A percentile compares a stretch with the other conserved stretches of the same genome.
Evolutionary conservation across 2,329 filamentous ascomycete genomes (phyloP).

Genomic region (Fusarium incarnatum): DNA sequence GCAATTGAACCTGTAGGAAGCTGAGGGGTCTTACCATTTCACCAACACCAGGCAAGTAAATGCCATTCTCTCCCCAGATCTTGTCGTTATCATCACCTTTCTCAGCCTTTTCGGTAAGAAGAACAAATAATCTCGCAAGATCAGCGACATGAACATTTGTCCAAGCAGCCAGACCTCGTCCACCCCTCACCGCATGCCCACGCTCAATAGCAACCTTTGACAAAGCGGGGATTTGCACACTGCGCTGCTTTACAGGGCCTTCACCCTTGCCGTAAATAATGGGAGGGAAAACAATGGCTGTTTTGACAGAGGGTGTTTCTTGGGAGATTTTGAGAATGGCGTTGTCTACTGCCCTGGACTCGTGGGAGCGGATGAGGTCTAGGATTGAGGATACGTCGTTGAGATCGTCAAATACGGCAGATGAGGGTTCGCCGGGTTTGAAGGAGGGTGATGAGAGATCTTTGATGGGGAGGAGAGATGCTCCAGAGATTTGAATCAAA

Average conservation of each 20-base stretch:
- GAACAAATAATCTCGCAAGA: constrained; percentile 47
- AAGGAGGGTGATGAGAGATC: constrained; percentile 50
- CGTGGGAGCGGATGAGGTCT: constrained; percentile 44
- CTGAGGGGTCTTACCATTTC: constrained; percentile 42
- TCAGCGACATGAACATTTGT: constrained; percentile 53
- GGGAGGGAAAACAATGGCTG: constrained; percentile 52
- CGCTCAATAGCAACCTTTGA: constrained; percentile 49
- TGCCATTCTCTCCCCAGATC: constrained; percentile 54
- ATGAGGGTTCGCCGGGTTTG: constrained; percentile 47
- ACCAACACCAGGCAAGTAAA: constrained; percentile 51
- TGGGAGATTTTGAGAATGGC: constrained; percentile 50
- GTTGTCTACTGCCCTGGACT: constrained; percentile 52
- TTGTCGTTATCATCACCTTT: constrained; percentile 35
- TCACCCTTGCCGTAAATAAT: constrained; percentile 55
- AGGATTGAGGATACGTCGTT: constrained; percentile 43
- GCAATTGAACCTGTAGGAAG: not conserved
- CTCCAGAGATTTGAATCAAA: constrained; percentile 55
- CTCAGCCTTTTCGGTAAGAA: constrained; percentile 49
- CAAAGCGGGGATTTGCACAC: constrained; percentile 56
- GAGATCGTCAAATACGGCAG: constrained; percentile 53
- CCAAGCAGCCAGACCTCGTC: constrained; percentile 52
- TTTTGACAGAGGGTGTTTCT: constrained; percentile 45
- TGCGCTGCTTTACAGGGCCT: constrained; percentile 55
- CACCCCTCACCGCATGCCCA: constrained; percentile 49
- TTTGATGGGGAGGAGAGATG: constrained; percentile 48